phyloP scores from a whole-genome alignment of 2,329 filamentous ascomycete species.

The Epichloe hybrida region DNA sequence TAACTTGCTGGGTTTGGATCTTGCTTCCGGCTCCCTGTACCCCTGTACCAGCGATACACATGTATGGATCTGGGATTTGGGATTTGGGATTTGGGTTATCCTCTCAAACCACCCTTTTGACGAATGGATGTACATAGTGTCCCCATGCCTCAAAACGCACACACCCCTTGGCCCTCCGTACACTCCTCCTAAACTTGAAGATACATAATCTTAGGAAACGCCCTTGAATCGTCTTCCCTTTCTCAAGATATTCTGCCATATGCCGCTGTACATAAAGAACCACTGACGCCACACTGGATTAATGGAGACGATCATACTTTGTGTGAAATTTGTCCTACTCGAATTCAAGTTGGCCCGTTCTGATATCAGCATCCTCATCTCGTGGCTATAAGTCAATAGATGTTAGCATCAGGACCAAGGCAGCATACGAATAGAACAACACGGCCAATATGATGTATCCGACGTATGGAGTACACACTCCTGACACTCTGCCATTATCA shows the following conservation, averaged over 20 bases:
- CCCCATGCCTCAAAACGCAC: conserved; percentile 18
- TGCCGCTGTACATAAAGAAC: not conserved
- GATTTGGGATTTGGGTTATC: conserved; percentile 21
- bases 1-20: conserved; percentile 16
- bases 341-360: too few relatives aligned
- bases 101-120: conserved; percentile 13
- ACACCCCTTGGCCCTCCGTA: conserved; percentile 1
- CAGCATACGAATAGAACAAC: not conserved
- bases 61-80: not conserved
- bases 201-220: conserved; percentile 19
- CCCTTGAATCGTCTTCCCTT: conserved; percentile 4
- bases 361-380: too few relatives aligned
- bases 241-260: not conserved
- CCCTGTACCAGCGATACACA: conserved; percentile 16
- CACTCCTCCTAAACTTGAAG: conserved; percentile 10
- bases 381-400: not conserved
- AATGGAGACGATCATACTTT: too few relatives aligned
- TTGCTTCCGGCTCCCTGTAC: conserved; percentile 16
- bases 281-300: not conserved
- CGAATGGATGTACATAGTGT: conserved; percentile 15
- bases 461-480: conserved; percentile 13
- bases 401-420: not conserved
- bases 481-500: conserved; percentile 14
- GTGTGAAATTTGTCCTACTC: too few relatives aligned
- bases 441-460: conserved; percentile 17